These are phyloP conservation scores for Hibiscus trionum DNA, from an alignment of 345 rosid genomes.

Conservation along the genomic window DNA sequence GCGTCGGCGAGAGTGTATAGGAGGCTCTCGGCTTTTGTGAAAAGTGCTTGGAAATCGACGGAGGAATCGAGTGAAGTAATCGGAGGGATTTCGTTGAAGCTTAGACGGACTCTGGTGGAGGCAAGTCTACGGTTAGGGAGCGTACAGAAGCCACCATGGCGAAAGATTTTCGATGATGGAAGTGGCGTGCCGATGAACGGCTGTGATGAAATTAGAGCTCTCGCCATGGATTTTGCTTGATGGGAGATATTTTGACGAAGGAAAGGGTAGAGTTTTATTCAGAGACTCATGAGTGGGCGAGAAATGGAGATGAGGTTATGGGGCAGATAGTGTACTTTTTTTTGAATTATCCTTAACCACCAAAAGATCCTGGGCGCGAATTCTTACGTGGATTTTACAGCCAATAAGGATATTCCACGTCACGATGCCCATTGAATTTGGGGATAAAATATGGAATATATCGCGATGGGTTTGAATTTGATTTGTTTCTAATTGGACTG, in stretches of 20 bases:
- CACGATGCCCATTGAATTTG: not conserved
- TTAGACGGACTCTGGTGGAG: conserved; percentile 48
- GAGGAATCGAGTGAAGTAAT: conserved; percentile 43
- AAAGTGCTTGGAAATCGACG: conserved; percentile 35
- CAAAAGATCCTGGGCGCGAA: conserved; percentile 2
- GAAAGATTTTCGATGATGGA: conserved; percentile 28
- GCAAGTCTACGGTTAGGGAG: conserved; percentile 47
- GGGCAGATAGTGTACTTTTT: not conserved
- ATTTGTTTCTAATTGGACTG: not conserved
- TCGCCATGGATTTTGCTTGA: conserved; percentile 53
- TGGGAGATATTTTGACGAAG: not conserved
- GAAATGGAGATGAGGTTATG: conserved; percentile 9
- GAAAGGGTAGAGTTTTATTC: not conserved
- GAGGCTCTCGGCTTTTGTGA: conserved; percentile 60
- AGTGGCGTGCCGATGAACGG: conserved; percentile 57
- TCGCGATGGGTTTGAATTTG: not conserved
- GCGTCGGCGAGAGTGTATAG: conserved; percentile 84
- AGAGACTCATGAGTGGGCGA: not conserved
- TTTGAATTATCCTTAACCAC: conserved; percentile 2
- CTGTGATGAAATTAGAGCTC: conserved; percentile 67
- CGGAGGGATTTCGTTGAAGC: conserved; percentile 75
- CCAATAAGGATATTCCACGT: not conserved
- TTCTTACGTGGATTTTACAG: not conserved
- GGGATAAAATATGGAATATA: too few relatives aligned
- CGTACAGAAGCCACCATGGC: conserved; percentile 40